phyloP scores from a whole-genome alignment of 2,329 filamentous ascomycete genomes.

The Huntiella bhutanensis region DNA sequence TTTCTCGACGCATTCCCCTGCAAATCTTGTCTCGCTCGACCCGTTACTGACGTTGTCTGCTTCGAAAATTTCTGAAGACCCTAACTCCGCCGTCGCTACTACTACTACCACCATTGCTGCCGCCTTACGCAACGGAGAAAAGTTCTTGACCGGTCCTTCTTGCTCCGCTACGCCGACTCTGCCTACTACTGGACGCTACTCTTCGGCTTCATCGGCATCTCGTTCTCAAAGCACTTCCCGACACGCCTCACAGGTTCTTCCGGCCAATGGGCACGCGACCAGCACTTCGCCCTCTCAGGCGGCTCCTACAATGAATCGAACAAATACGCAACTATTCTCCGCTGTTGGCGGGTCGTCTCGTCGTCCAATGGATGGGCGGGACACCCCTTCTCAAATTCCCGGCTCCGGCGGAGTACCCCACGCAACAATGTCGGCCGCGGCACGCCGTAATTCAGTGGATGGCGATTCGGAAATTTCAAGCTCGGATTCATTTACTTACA shows the following conservation, averaged over 20 bases:
- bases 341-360: constrained; percentile 17
- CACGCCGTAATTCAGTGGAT: constrained; percentile 25
- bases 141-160: background rate
- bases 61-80: background rate
- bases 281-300: constrained; percentile 10
- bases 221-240: background rate
- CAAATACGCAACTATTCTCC: constrained; percentile 18
- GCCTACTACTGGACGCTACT: background rate
- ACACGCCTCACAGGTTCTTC: background rate
- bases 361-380: too few species aligned
- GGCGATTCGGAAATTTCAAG: constrained; percentile 31
- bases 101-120: background rate
- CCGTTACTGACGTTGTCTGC: too few species aligned
- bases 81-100: background rate
- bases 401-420: background rate
- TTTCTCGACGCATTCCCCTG: constrained; percentile 33
- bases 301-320: constrained; percentile 14
- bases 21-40: constrained; percentile 12
- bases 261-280: constrained; percentile 12
- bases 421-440: constrained; percentile 2
- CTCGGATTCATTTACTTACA: constrained; percentile 17
- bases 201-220: background rate
- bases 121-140: background rate
- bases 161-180: background rate
- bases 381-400: background rate